Evolutionary conservation across 1,284 basidiomycete species (phyloP), one percentile per base, ranked within the genome.

Genomic region (Irpex sp.): DNA sequence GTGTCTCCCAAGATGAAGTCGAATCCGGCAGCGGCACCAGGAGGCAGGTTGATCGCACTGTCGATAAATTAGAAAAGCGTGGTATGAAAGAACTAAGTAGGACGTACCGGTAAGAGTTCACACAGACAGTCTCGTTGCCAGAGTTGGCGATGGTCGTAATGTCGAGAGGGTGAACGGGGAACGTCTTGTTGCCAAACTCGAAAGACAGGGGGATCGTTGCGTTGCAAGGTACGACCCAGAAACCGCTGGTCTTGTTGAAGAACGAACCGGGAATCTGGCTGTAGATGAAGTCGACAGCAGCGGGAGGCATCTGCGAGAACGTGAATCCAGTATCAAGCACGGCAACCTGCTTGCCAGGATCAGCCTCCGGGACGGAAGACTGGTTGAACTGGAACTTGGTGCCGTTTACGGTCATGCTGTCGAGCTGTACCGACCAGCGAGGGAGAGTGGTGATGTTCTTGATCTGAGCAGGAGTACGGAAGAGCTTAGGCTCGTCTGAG

Each of bases 381-480:
- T 65, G 36, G 61, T 72, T 73, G 66, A 74, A 72, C 57, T 66
- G 6, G 66, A 73, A 72, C 44, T 60, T 44, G 63, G 69, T 51
- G 38, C 72, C 73, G 66, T 75, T 73, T 56, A 75, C 65, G 7
- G 62, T 65, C 68, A 75, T 69, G 44, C 66, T 65, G 65, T 75
- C 74, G 60, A 75, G 64, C 15, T 70, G 60, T 7, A 73, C 64
- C 21, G 69, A 70, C 75, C 74, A 75, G 21, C 73, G 67, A 19
- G 71, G 88, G 81, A 75, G 69, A 65, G 67, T 71, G 51, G 61
- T 85, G 69, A 55, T 84, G 72, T 65, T 76, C 74, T 17, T 19
- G 58, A 63, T 79, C 86, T 56, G 80, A 81, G 70, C 67, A 87
- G 82, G 57, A 89, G 81, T 69, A 82, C 76, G 63, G 65, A 17